Base-by-base conservation (phyloP, 2,329 filamentous ascomycete genomes). In the Diplodia seriata region DNA sequence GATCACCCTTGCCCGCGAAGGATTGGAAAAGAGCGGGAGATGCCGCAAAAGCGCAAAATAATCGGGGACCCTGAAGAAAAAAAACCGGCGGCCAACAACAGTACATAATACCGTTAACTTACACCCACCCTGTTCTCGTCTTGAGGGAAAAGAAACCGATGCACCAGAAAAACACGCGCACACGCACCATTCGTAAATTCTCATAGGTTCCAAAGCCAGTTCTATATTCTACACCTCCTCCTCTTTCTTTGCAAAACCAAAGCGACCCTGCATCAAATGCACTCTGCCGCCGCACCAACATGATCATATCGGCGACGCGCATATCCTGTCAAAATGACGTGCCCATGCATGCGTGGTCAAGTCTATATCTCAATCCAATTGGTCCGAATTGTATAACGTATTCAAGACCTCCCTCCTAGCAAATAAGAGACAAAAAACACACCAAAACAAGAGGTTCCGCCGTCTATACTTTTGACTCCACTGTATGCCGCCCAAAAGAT, bases 391-490 rank as follows among this genome's bases (percentile, higher is more conserved):
- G 40, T 47, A 47, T 47, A 47, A 8, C 40, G 40, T 47, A n/a
- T 43, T 18, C 23, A 33, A 55, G 26, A 55, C 29, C 29, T 33
- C 29, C 51, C 51, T 23, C 18, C 71, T 70, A 73, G 73, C 68
- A 68, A 68, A 70, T 70, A 73, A 20, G 11, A 54, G 36, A 47
- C 49, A 43, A 47, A 55, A 66, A 49, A 36, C 38, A 43, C 31
- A 33, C 7, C 0, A 56, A 56, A 43, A 29, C 23, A 49, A 47
- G 8, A 23, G 26, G 49, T 66, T 56, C 64, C 64, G 51, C 64
- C 64, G 51, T 66, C 64, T 66, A 66, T 66, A 66, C 64, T 66
- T 66, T 66, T 66, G 53, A 66, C 64, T 66, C 64, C 64, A 66
- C 54, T 51, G 49, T 56, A 66, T 66, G 64, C 64, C 64, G 43